phyloP scores from a whole-genome alignment of 306 rosid species.

The Castanea mollissima region DNA sequence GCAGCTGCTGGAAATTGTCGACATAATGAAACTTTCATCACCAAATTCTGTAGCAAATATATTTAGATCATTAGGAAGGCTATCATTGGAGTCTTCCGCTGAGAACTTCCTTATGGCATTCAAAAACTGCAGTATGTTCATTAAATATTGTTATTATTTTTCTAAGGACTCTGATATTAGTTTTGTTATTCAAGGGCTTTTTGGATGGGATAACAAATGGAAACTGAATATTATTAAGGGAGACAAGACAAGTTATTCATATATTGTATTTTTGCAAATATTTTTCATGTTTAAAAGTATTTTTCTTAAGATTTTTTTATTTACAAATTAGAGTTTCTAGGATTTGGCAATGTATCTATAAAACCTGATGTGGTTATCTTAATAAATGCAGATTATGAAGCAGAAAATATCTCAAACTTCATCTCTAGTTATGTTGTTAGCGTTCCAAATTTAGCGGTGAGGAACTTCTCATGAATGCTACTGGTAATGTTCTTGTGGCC shows the following conservation, averaged over 20 bases:
- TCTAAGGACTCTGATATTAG: slow-evolving; percentile 2
- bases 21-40: slow-evolving; percentile 53
- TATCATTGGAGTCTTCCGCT: slow-evolving; percentile 48
- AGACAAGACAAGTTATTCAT: slow-evolving; percentile 9
- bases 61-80: slow-evolving; percentile 74
- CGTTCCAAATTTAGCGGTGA: slow-evolving; percentile 83
- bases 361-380: slow-evolving; percentile 21
- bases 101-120: slow-evolving; percentile 63
- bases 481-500: slow-evolving; percentile 44
- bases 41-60: slow-evolving; percentile 32
- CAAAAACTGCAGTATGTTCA: slow-evolving; percentile 53
- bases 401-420: slow-evolving; percentile 50
- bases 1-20: slow-evolving; percentile 56
- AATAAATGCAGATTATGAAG: slow-evolving; percentile 63
- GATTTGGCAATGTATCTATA: background rate
- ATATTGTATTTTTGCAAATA: slow-evolving; percentile 13
- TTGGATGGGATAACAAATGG: slow-evolving; percentile 16
- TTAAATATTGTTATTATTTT: background rate
- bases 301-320: slow-evolving; percentile 20
- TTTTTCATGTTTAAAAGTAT: background rate
- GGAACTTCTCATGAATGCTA: slow-evolving; percentile 49
- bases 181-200: slow-evolving; percentile 17
- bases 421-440: slow-evolving; percentile 58
- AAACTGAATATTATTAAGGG: slow-evolving; percentile 7
- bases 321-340: background rate